Evolutionary conservation across 192 early-diverging fungal genomes (phyloP).

Genomic region (Dissophora globulifera): DNA sequence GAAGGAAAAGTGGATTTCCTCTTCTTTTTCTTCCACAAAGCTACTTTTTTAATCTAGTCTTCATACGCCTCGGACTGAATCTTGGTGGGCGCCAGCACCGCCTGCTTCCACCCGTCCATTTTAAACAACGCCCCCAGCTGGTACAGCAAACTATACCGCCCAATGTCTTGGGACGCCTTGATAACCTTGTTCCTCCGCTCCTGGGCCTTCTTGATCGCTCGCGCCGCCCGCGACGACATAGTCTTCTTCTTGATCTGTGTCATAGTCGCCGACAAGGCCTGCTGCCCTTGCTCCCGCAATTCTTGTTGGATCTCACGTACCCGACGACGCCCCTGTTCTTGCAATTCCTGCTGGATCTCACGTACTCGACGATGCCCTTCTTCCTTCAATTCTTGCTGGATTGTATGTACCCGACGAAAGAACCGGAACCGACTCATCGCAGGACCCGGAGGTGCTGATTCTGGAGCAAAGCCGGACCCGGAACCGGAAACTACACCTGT

Average conservation of each 20-base stretch:
- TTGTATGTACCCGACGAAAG: background rate
- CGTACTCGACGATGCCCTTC: background rate
- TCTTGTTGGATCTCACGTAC: background rate
- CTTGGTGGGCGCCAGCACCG: conserved; percentile 13
- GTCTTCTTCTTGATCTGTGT: conserved; percentile 15
- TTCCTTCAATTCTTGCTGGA: no score
- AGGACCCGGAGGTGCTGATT: no score
- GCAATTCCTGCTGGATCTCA: background rate
- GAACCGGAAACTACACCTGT: no score
- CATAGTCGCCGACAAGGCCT: conserved; percentile 1
- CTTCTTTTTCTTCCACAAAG: no score
- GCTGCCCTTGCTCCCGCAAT: background rate
- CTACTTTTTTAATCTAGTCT: conserved; percentile 5
- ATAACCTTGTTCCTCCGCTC: conserved; percentile 20
- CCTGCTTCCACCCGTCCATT: conserved; percentile 28
- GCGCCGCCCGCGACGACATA: conserved; percentile 10
- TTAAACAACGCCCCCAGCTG: conserved; percentile 12
- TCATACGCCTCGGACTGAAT: background rate
- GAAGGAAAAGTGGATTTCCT: no score
- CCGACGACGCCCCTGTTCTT: conserved; percentile 4
- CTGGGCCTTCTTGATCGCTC: conserved; percentile 16
- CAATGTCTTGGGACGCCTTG: conserved; percentile 40
- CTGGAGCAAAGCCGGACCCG: no score
- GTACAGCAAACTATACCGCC: conserved; percentile 36
- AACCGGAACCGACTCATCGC: no score